Evolutionary conservation across 768 basidiomycete species (phyloP), one percentile per base, ranked within the genome.

Genomic region (Rhizopogon sp.): DNA sequence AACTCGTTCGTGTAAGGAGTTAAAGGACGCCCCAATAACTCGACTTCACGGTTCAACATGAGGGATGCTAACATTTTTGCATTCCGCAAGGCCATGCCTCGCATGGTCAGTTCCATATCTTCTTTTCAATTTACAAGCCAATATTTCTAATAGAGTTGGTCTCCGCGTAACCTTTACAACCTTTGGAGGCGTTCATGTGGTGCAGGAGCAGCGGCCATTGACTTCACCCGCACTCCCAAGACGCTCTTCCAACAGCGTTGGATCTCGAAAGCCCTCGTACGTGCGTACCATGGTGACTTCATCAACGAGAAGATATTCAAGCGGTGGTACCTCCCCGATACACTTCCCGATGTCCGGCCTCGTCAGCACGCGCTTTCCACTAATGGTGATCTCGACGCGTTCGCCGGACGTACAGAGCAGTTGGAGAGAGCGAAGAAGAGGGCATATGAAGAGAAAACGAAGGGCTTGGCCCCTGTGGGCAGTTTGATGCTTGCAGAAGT

Each of bases 211-310:
- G 72, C 73, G 52, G 66, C 71, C 22, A 79, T 87, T 3, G 63
- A 75, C 17, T 94, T 93, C 72, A 81, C 74, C 52, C 67, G 72
- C 14, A 79, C 82, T 5, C 33, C 46, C 8, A 35, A 16, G 8
- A 35, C 46, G 33, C 20, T 47, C 39, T 97, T 90, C 74, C 90
- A 96, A 70, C 90, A 96, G 63, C 88, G 94, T 40, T 98, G 93
- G 92, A 76, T 74, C 17, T 83, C 91, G 11, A 97, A 96, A 72
- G 79, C 85, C 4, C 83, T 93, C 56, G 80, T 93, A 33, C 85
- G 95, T 54, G 95, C 85, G 4, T 98, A 98, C 78, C 97, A 98
- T 66, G 94, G 95, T 22, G 95, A 97, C 78, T 88, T 82, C 66
- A 93, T 98, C 58, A 85, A 85, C 52, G 93, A 96, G 76, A 88